Evolutionary conservation across 1,284 basidiomycete genomes (phyloP).

Genomic region (Rhodotorula sp.): DNA sequence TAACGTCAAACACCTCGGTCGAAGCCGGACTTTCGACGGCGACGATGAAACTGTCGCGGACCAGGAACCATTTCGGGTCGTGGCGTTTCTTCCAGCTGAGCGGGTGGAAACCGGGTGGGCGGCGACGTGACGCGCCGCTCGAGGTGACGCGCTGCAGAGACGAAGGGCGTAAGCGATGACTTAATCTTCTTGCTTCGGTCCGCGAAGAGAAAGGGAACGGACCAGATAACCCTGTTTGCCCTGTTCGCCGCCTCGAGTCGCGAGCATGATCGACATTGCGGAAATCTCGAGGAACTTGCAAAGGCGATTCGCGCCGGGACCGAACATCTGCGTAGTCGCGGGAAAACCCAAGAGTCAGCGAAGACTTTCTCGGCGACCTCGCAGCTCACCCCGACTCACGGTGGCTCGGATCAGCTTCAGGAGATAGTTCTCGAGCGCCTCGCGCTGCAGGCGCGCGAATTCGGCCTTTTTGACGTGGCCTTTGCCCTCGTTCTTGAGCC

Average conservation of each 20-base stretch:
- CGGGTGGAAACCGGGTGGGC: constrained; percentile 50
- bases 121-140: constrained; percentile 49
- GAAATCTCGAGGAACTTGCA: constrained; percentile 95
- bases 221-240: constrained; percentile 84
- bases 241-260: constrained; percentile 72
- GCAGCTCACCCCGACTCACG: constrained; percentile 55
- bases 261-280: constrained; percentile 77
- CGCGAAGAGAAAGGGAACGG: neutral
- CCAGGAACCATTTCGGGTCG: constrained; percentile 84
- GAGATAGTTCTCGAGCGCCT: constrained; percentile 83
- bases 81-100: constrained; percentile 67
- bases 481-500: constrained; percentile 52
- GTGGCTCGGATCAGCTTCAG: constrained; percentile 84
- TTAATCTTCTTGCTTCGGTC: neutral
- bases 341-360: constrained; percentile 11
- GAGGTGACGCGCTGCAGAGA: constrained; percentile 53
- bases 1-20: constrained; percentile 83
- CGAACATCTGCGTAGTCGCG: constrained; percentile 75
- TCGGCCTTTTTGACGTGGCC: constrained; percentile 61
- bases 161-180: neutral
- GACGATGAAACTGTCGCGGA: constrained; percentile 89
- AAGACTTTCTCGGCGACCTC: neutral
- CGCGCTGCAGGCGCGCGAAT: constrained; percentile 75
- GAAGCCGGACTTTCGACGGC: constrained; percentile 83
- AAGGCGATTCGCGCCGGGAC: constrained; percentile 86